Conservation (phyloP, 2,329 filamentous ascomycete species). For the Calonectria pseudoturangicola region DNA sequence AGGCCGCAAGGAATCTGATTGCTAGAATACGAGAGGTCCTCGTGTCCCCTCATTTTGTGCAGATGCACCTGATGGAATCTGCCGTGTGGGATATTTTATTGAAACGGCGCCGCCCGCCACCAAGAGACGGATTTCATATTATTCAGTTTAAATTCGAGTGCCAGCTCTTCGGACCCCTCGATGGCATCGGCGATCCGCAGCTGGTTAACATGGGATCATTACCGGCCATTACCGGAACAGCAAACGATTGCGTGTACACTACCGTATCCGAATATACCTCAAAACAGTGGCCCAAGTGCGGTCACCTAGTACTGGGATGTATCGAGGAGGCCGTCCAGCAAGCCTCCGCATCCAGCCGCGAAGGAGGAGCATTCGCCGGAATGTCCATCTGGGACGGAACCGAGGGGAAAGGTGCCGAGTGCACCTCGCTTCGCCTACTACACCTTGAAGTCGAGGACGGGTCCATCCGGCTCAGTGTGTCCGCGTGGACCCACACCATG, state of each 20-base stretch:
- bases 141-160: constrained; percentile 62
- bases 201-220: constrained; percentile 55
- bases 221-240: constrained; percentile 60
- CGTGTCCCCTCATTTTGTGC: constrained; percentile 60
- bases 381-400: constrained; percentile 62
- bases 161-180: constrained; percentile 56
- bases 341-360: constrained; percentile 51
- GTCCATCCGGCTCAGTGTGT: constrained; percentile 57
- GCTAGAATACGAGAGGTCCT: constrained; percentile 55
- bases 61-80: constrained; percentile 62
- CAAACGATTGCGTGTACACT: constrained; percentile 57
- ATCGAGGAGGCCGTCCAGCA: constrained; percentile 58
- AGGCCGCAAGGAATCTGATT: constrained; percentile 56
- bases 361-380: constrained; percentile 54
- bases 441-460: constrained; percentile 61
- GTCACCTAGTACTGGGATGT: constrained; percentile 55
- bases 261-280: constrained; percentile 59
- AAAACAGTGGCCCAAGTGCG: constrained; percentile 59
- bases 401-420: constrained; percentile 51
- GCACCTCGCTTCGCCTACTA: constrained; percentile 58
- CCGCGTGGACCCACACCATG: constrained; percentile 60
- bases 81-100: constrained; percentile 60
- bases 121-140: constrained; percentile 59
- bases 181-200: constrained; percentile 56
- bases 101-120: constrained; percentile 57